phyloP scores from a whole-genome alignment of 345 rosid species.

The Raphanus raphanistrum region DNA sequence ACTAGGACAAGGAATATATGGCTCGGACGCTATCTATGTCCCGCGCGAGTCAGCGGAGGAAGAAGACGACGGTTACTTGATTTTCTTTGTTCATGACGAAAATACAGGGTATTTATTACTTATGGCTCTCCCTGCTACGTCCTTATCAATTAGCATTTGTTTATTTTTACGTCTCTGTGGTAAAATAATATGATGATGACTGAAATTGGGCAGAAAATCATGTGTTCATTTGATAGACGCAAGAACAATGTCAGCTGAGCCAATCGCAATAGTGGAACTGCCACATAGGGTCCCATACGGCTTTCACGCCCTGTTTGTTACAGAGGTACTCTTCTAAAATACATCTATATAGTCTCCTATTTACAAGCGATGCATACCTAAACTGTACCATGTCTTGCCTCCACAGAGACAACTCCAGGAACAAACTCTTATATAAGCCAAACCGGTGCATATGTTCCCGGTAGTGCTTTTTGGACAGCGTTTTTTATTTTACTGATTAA shows the following conservation, averaged over 20 bases:
- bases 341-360: neutral
- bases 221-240: constrained; percentile 78
- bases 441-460: constrained; percentile 2
- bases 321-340: constrained; percentile 55
- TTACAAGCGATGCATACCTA: constrained; percentile 15
- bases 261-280: constrained; percentile 85
- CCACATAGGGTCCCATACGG: constrained; percentile 91
- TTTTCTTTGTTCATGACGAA: constrained; percentile 84
- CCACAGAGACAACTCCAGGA: constrained; percentile 80
- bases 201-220: constrained; percentile 64
- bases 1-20: constrained; percentile 76
- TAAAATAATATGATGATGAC: neutral
- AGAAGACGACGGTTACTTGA: constrained; percentile 91
- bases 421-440: constrained; percentile 43
- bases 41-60: constrained; percentile 63
- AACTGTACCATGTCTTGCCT: constrained; percentile 11
- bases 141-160: constrained; percentile 8
- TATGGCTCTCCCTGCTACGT: neutral
- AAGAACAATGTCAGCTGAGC: constrained; percentile 84
- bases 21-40: constrained; percentile 91
- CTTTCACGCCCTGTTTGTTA: constrained; percentile 85
- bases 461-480: neutral
- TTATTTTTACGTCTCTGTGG: neutral
- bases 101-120: constrained; percentile 55
- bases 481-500: neutral